Evolutionary conservation across 192 early-diverging fungal genomes (phyloP).

Genomic region (Coemansia interrupta): DNA sequence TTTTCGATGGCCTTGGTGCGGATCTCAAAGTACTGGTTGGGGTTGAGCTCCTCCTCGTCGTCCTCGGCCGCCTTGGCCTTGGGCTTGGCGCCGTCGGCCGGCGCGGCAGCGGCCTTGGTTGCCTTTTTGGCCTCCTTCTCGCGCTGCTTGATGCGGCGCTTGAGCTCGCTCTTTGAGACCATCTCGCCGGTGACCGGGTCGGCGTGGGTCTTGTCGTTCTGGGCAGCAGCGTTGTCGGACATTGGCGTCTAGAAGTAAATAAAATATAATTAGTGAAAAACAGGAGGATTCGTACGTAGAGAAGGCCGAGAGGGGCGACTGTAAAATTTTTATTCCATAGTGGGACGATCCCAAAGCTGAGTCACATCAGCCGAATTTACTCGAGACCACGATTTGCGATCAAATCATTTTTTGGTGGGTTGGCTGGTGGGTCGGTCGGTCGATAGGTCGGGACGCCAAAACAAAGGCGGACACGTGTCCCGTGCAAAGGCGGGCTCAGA

Average conservation of each 20-base stretch:
- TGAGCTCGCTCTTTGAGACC: slow-evolving; percentile 94
- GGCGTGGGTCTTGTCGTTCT: slow-evolving; percentile 57
- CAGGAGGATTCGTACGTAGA: not conserved
- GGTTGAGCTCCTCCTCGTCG: slow-evolving; percentile 78
- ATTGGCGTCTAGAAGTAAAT: slow-evolving; percentile 2
- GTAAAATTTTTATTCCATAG: no score
- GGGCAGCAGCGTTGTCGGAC: slow-evolving; percentile 30
- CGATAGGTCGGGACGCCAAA: no score
- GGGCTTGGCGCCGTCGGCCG: slow-evolving; percentile 36
- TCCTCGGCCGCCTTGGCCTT: slow-evolving; percentile 61
- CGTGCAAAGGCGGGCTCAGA: no score
- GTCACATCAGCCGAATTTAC: no score
- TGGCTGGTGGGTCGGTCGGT: no score
- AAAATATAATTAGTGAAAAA: not conserved
- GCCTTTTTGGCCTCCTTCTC: slow-evolving; percentile 85
- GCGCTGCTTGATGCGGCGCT: slow-evolving; percentile 83
- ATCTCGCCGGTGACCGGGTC: slow-evolving; percentile 90
- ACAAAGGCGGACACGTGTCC: no score
- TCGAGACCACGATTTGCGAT: no score
- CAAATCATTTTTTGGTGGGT: no score
- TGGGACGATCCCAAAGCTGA: no score
- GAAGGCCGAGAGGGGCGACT: not conserved
- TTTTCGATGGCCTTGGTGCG: slow-evolving; percentile 78
- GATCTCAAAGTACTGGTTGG: slow-evolving; percentile 97
- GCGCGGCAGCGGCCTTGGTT: slow-evolving; percentile 58